Evolutionary conservation across 1,139 yeast genomes (phyloP).

Genomic region (Candida buenavistaensis): DNA sequence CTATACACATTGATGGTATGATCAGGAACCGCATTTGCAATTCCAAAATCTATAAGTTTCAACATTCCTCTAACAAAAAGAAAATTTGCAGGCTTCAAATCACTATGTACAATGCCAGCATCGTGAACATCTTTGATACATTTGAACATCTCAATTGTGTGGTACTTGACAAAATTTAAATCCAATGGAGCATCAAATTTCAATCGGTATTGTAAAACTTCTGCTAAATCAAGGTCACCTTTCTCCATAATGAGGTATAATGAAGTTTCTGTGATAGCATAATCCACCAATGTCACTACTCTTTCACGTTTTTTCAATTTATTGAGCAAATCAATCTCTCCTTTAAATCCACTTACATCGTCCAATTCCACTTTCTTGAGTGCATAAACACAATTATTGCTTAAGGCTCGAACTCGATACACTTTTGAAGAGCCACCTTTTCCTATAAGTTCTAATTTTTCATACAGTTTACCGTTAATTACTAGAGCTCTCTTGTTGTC

Average conservation of each 20-base stretch:
- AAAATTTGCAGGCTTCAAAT: conserved; percentile 93
- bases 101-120: conserved; percentile 90
- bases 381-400: conserved; percentile 65
- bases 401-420: conserved; percentile 65
- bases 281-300: conserved; percentile 78
- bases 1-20: conserved; percentile 89
- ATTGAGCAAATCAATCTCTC: conserved; percentile 78
- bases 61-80: conserved; percentile 80
- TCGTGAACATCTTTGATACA: conserved; percentile 89
- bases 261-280: conserved; percentile 63
- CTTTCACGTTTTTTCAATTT: conserved; percentile 62
- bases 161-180: conserved; percentile 75
- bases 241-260: conserved; percentile 88
- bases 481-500: conserved; percentile 30
- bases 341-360: conserved; percentile 76
- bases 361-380: conserved; percentile 82
- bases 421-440: conserved; percentile 95
- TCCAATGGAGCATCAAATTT: conserved; percentile 55
- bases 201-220: conserved; percentile 64
- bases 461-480: conserved; percentile 65
- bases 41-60: conserved; percentile 93
- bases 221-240: conserved; percentile 90
- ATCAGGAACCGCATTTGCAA: conserved; percentile 92
- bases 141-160: conserved; percentile 74
- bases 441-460: conserved; percentile 77